Percentiles rank a stretch among this genome's conserved stretches.
Conservation (phyloP, 768 basidiomycete genomes). For the Dentipellis fragilis region DNA sequence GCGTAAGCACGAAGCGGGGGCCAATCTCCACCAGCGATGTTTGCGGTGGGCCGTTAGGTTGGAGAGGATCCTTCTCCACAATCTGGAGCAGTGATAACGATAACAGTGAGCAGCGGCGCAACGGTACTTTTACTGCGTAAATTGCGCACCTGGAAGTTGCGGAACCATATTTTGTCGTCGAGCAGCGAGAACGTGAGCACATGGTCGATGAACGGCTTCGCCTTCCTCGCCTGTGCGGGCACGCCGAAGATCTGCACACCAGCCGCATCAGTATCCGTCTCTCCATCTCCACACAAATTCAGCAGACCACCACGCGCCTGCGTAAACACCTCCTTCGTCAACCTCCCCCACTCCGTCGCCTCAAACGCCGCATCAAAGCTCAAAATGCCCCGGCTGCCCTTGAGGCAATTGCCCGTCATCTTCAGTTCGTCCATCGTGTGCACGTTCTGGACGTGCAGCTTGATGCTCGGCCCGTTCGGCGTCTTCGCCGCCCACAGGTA, state of each 20-base stretch:
- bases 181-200: slow-evolving; percentile 93
- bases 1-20: slow-evolving; percentile 92
- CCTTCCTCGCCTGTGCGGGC: slow-evolving; percentile 78
- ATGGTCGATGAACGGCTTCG: slow-evolving; percentile 98
- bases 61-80: slow-evolving; percentile 85
- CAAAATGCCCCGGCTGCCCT: slow-evolving; percentile 85
- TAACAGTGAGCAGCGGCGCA: background rate
- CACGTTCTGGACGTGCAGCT: slow-evolving; percentile 95
- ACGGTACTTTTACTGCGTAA: background rate
- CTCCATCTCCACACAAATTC: background rate
- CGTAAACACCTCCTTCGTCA: slow-evolving; percentile 90
- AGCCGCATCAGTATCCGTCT: background rate
- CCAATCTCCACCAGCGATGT: slow-evolving; percentile 94
- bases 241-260: slow-evolving; percentile 80
- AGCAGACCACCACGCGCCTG: slow-evolving; percentile 46
- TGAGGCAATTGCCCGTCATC: slow-evolving; percentile 98
- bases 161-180: slow-evolving; percentile 97
- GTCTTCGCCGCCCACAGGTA: slow-evolving; percentile 96
- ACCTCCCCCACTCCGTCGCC: slow-evolving; percentile 72
- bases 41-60: slow-evolving; percentile 76
- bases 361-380: slow-evolving; percentile 92
- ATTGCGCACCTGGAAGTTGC: slow-evolving; percentile 86
- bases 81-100: slow-evolving; percentile 42
- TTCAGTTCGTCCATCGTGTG: slow-evolving; percentile 99
- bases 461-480: slow-evolving; percentile 95